Percentiles rank a stretch among this genome's conserved stretches.
phyloP scores from a whole-genome alignment of 2,329 filamentous ascomycete species.

The Trichoderma gracile region DNA sequence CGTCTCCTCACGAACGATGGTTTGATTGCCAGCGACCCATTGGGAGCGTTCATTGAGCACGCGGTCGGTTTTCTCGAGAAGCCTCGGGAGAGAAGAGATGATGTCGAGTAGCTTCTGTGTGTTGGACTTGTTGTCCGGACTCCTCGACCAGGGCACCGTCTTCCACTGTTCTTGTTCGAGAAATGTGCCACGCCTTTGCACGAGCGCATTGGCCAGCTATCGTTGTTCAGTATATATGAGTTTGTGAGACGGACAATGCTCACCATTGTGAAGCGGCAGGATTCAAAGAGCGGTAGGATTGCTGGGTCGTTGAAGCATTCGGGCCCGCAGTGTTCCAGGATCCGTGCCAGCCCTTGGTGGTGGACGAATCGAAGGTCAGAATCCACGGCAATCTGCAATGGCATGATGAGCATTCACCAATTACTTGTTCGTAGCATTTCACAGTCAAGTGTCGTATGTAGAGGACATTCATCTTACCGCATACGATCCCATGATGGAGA shows the following conservation, averaged over 20 bases:
- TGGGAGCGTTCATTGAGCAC: slow-evolving; percentile 12
- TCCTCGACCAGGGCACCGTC: neutral
- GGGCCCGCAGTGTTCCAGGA: slow-evolving; percentile 12
- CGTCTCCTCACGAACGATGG: neutral
- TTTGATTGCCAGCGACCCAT: neutral
- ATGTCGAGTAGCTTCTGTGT: slow-evolving; percentile 12
- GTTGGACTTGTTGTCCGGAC: neutral
- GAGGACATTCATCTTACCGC: neutral
- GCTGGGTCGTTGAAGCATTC: neutral
- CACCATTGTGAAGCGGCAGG: slow-evolving; percentile 7
- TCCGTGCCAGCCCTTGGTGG: neutral
- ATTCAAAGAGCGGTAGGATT: neutral
- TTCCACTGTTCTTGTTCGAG: slow-evolving; percentile 2
- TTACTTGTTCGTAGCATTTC: neutral
- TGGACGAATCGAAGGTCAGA: slow-evolving; percentile 1
- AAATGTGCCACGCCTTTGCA: neutral
- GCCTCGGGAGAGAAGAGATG: neutral
- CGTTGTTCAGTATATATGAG: neutral
- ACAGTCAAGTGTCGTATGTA: too few species aligned
- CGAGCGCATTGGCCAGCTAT: slow-evolving; percentile 8
- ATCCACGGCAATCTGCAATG: neutral
- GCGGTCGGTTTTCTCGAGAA: neutral
- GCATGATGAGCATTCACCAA: neutral
- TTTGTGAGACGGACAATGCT: neutral
- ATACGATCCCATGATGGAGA: slow-evolving; percentile 17